Evolutionary conservation across 352 stramenopile genomes (phyloP).

Genomic region (Globisporangium splendens): DNA sequence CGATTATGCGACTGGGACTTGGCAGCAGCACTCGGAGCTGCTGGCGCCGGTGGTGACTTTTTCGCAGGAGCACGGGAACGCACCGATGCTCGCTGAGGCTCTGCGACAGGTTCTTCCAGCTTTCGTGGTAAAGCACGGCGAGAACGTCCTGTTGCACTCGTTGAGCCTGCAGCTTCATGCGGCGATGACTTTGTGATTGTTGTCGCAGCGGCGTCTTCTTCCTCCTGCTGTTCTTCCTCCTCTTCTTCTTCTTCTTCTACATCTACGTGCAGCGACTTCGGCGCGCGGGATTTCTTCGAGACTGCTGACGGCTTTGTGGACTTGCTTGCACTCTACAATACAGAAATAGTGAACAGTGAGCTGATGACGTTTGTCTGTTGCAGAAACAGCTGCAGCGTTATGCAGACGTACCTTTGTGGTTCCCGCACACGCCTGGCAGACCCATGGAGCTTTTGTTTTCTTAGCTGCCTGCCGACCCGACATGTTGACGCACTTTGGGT

Average conservation of each 20-base stretch:
- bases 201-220: background rate
- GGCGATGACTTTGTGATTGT: background rate
- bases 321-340: background rate
- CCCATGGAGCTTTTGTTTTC: constrained; percentile 49
- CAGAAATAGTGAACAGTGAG: background rate
- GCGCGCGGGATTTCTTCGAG: constrained; percentile 1
- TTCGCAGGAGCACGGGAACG: background rate
- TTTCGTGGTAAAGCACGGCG: constrained; percentile 3
- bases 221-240: background rate
- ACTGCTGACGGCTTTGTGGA: background rate
- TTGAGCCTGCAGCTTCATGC: constrained; percentile 2
- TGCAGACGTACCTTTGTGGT: constrained; percentile 17
- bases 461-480: constrained; percentile 57
- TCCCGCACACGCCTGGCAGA: constrained; percentile 29
- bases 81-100: no score
- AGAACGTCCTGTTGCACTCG: background rate
- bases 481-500: constrained; percentile 81
- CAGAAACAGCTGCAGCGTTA: no score
- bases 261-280: background rate
- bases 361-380: background rate
- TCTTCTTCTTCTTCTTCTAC: background rate
- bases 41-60: background rate
- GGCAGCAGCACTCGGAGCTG: background rate
- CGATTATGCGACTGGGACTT: constrained; percentile 5
- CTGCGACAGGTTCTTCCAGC: no score